Evolutionary conservation across 2,329 filamentous ascomycete species (phyloP).

Genomic region (Lasiodiplodia sp.): DNA sequence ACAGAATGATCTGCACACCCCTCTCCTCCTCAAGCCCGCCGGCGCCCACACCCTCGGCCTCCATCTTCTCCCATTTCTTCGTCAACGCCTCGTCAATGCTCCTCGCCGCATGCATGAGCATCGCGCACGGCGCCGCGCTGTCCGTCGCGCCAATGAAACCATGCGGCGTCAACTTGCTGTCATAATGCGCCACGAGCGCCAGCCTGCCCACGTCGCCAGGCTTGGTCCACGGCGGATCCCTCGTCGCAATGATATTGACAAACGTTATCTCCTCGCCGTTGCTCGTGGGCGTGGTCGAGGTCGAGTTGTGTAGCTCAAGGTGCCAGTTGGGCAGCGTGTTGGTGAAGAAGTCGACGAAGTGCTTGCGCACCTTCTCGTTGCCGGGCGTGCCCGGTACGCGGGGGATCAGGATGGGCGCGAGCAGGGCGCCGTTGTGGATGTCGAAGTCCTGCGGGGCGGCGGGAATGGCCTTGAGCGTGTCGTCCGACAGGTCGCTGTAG

Average conservation of each 20-base stretch:
- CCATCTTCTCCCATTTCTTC: conserved; percentile 80
- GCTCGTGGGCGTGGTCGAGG: conserved; percentile 78
- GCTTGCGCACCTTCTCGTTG: conserved; percentile 73
- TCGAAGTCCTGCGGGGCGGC: conserved; percentile 73
- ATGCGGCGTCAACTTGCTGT: conserved; percentile 78
- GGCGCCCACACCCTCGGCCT: conserved; percentile 62
- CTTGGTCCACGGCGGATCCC: conserved; percentile 84
- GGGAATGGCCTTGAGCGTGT: conserved; percentile 73
- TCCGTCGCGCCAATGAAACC: conserved; percentile 95
- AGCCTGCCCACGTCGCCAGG: conserved; percentile 79
- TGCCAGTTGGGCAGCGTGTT: conserved; percentile 79
- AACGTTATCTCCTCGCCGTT: conserved; percentile 78
- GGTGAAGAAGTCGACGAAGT: conserved; percentile 85
- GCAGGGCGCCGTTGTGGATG: conserved; percentile 74
- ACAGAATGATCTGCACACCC: conserved; percentile 85
- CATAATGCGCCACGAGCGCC: conserved; percentile 92
- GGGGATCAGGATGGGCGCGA: conserved; percentile 86
- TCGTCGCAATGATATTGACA: conserved; percentile 81
- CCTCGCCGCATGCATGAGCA: conserved; percentile 85
- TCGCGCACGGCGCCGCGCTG: conserved; percentile 91
- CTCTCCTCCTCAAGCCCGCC: conserved; percentile 67
- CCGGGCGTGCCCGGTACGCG: conserved; percentile 88
- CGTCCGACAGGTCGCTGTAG: conserved; percentile 74
- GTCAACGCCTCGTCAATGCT: conserved; percentile 82
- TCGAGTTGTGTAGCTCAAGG: conserved; percentile 88